A percentile compares a stretch with the other conserved stretches of the same genome.
phyloP scores from a whole-genome alignment of 495 filamentous ascomycete genomes.

The Sordaria brevicollis region DNA sequence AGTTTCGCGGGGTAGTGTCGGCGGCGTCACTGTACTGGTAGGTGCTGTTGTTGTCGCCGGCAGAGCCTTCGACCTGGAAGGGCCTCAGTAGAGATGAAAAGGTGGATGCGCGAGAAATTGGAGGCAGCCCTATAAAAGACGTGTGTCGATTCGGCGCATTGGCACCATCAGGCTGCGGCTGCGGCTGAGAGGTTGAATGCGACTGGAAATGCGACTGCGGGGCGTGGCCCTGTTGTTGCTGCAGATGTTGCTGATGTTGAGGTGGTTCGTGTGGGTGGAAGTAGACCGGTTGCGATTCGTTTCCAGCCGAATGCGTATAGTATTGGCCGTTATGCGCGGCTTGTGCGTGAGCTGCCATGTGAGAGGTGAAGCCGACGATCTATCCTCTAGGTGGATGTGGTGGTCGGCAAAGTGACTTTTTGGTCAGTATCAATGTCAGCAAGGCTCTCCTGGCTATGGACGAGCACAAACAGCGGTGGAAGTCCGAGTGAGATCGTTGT shows the following conservation, averaged over 20 bases:
- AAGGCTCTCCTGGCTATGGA: neutral
- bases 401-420: neutral
- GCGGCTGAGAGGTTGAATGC: constrained; percentile 2
- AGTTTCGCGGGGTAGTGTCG: neutral
- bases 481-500: neutral
- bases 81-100: constrained; percentile 30
- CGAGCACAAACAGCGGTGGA: neutral
- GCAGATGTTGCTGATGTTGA: constrained; percentile 4
- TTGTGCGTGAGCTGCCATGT: constrained; percentile 29
- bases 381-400: neutral
- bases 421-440: neutral
- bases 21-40: neutral
- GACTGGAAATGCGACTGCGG: constrained; percentile 8
- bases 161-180: constrained; percentile 5
- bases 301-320: constrained; percentile 11
- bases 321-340: neutral
- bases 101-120: constrained; percentile 42
- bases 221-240: constrained; percentile 8
- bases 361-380: neutral
- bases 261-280: constrained; percentile 7
- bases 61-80: constrained; percentile 6
- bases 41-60: constrained; percentile 9
- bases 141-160: constrained; percentile 19
- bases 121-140: constrained; percentile 37
- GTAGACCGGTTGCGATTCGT: constrained; percentile 13